Base-by-base conservation (phyloP, 345 rosid species). In the Brassica incana region DNA sequence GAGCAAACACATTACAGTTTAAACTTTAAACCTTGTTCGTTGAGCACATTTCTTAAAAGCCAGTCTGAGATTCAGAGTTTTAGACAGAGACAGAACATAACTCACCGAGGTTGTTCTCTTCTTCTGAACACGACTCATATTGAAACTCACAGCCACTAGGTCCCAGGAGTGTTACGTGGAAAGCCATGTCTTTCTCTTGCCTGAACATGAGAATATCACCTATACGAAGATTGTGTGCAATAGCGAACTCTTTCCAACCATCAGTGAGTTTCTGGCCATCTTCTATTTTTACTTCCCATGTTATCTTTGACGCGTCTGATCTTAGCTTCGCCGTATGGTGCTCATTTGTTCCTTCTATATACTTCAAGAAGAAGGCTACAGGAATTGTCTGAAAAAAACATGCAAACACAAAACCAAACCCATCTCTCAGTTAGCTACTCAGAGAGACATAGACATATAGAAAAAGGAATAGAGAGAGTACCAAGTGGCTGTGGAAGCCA, bases 281-380 rank as follows among this genome's bases (percentile, higher is more conserved):
- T 65, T 71, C 77, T 40, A 78, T 5, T 40, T 78, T 78, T 36
- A 78, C 81, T 65, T 56, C 8, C 81, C 81, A 78, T 0, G 16
- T 72, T 65, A 11, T 50, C 18, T 20, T 15, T 0, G 71, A 77
- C 0, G 48, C 72, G 7, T 78, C 72, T 64, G 81, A 78, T 72
- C 81, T 78, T 14, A 78, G 48, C 67, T 72, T 8, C 5, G 15
- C 68, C 6, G 4, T 27, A 30, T 11, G 65, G 12, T 65, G 25
- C 50, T 78, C 14, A 43, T 58, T 8, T 56, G 1, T 78, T 71
- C 77, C 72, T 36, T 65, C 0, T 2, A 65, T 18, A 40, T 65
- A 0, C 50, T 72, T 29, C 3, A 8, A 56, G 67, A 56, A 78
- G 66, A 78, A 78, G 2, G 68, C 77, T 43, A 11, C 7, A 65